A percentile compares a stretch with the other conserved stretches of the same genome.
Evolutionary conservation across 257 asterid genomes (phyloP).

Genomic region (Cordia subcordata): DNA sequence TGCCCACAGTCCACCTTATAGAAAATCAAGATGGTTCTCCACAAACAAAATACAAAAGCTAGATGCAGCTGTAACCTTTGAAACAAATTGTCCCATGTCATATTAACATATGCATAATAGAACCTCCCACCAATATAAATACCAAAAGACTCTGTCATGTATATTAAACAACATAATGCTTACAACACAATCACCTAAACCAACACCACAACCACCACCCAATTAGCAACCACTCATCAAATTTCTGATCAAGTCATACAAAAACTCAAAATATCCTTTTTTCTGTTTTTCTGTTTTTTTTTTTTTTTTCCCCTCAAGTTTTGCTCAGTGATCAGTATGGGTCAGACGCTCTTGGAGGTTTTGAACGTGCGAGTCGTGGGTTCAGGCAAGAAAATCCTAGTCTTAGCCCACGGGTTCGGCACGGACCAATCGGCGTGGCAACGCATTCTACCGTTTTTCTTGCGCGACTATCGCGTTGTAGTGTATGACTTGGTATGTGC

Average conservation of each 20-base stretch:
- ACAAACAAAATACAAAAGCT: not conserved
- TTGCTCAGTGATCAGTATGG: not conserved
- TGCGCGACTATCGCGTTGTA: slow-evolving; percentile 22
- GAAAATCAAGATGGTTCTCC: not conserved
- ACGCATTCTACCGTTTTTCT: slow-evolving; percentile 27
- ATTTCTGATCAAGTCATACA: too few relatives aligned
- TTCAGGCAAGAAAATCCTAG: slow-evolving; percentile 21
- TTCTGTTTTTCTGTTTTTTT: too few relatives aligned
- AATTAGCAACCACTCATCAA: too few relatives aligned
- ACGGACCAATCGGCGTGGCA: slow-evolving; percentile 42
- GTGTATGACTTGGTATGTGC: slow-evolving; percentile 39
- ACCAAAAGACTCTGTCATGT: not conserved
- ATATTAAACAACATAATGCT: too few relatives aligned
- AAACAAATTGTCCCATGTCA: not conserved
- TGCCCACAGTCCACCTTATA: not conserved
- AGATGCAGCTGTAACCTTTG: not conserved
- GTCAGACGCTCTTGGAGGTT: slow-evolving; percentile 6
- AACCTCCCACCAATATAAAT: not conserved
- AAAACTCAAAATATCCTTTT: too few relatives aligned
- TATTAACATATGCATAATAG: too few relatives aligned
- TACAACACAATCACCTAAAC: not conserved
- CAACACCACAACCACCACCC: too few relatives aligned
- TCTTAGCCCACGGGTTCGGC: slow-evolving; percentile 38
- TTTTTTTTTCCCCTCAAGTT: too few relatives aligned
- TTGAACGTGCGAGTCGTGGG: slow-evolving; percentile 33